Evolutionary conservation across 2,329 filamentous ascomycete species (phyloP), one percentile per base, ranked within the genome.

Genomic region (Cladosporium sp.): DNA sequence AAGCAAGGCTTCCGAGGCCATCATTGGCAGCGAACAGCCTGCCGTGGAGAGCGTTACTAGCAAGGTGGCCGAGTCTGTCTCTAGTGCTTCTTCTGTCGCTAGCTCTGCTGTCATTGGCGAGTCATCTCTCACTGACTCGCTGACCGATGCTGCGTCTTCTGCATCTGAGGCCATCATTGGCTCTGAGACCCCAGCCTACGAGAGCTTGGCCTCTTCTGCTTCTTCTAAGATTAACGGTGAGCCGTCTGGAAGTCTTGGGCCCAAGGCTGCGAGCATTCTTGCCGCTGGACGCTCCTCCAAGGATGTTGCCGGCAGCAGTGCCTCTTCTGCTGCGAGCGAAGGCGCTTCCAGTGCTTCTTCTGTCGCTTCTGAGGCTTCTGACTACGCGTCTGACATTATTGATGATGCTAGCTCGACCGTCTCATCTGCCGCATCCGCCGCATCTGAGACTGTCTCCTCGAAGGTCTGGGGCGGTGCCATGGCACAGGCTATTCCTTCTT

Each of bases 381-480:
- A 72, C 55, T 71, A 71, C 32, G 71, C 69, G 3, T 67, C 67
- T 34, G 68, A 67, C 47, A 30, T 69, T 60, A 28, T 67, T 41
- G 64, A 68, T 21, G 68, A 71, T 26, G 71, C 68, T 2, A 65
- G 74, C 52, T 77, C 75, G 8, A 76, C 68, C 36, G 58, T 67
- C 1, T 69, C 69, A 1, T 71, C 70, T 34, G 71, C 66, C 8
- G 70, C 67, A 8, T 66, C 68, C 12, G 63, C 59, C 28, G 65
- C 64, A 28, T 60, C 57, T 32, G 59, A 63, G 8, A 66, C 70
- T 34, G 71, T 68, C 1, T 70, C 71, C 10, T 72, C 69, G 70
- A 86, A 85, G 73, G 83, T 87, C 34, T 86, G 82, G 72, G 83
- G 82, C 72, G 80, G 85, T 73, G 82, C 83, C 64, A 82, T 84